Evolutionary conservation across 768 basidiomycete genomes (phyloP), one percentile per base, ranked within the genome.

Genomic region (Dentipellis sp.): DNA sequence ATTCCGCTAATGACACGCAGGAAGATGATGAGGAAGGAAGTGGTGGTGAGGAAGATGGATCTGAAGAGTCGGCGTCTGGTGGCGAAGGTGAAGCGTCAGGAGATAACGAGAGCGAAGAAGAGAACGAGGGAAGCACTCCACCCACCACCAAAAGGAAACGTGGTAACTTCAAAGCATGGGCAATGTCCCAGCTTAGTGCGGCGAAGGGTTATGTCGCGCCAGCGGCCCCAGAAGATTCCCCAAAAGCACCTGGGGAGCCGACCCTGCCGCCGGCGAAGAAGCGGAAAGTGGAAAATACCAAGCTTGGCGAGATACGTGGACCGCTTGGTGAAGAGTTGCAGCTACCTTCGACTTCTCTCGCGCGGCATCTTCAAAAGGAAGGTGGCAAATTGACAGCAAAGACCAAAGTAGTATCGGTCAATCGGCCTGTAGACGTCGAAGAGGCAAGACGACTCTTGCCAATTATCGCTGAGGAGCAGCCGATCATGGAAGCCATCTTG

Each of bases 381-480:
- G 57, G 63, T 39, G 56, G 29, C 29, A 59, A 45, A 14, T 22
- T 58, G 3, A 49, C 53, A 12, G 53, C 52, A 12, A 59, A 48
- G 45, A 57, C 12, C 3, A 83, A 83, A 61, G 69, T 69, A 29
- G 69, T 87, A 42, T 63, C 73, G 6, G 76, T 97, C 38, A 74
- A 67, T 17, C 82, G 94, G 12, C 81, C 84, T 4, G 63, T 74
- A 12, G 87, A 86, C 17, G 82, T 95, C 5, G 80, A 89, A 59
- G 88, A 88, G 59, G 76, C 84, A 2, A 77, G 97, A 45, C 69
- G 93, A 52, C 74, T 87, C 56, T 72, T 99, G 1, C 97, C 97
- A 3, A 92, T 98, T 59, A 79, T 91, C 17, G 82, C 88, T 7
- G 94, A 98, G 68, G 97, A 99, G 65, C 94, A 98, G 64, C 78